phyloP scores from a whole-genome alignment of 257 asterid species.

The Solanum ossicruentum region DNA sequence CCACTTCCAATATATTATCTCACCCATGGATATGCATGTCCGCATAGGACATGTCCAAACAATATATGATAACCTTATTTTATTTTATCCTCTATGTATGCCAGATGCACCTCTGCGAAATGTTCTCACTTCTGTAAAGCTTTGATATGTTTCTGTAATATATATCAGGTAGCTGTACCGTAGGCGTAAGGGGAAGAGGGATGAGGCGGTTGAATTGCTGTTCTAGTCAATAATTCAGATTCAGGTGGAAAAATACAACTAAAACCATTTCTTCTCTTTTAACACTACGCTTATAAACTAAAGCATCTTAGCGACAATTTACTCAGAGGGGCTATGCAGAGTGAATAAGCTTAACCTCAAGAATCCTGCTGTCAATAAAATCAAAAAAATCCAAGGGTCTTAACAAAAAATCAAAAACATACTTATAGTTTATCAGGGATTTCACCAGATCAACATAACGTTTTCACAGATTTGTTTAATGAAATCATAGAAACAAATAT shows the following conservation, averaged over 20 bases:
- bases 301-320: not conserved
- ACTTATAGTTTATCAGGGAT: not conserved
- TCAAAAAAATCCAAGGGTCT: not conserved
- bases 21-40: not conserved
- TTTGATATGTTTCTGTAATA: not conserved
- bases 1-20: not conserved
- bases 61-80: not conserved
- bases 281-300: not conserved
- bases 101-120: not conserved
- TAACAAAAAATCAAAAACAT: not conserved
- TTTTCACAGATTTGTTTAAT: not conserved
- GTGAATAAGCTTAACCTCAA: not conserved
- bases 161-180: not conserved
- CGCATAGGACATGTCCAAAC: not conserved
- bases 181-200: not conserved
- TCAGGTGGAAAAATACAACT: not conserved
- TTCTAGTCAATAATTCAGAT: not conserved
- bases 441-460: not conserved
- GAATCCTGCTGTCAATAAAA: not conserved
- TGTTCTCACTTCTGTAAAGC: not conserved
- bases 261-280: not conserved
- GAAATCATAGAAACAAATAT: not conserved
- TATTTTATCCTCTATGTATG: not conserved
- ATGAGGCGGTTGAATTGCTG: not conserved
- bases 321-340: not conserved